A percentile compares a stretch with the other conserved stretches of the same genome.
Evolutionary conservation across 352 stramenopile genomes (phyloP).

Genomic region (Globisporangium cederbergense): DNA sequence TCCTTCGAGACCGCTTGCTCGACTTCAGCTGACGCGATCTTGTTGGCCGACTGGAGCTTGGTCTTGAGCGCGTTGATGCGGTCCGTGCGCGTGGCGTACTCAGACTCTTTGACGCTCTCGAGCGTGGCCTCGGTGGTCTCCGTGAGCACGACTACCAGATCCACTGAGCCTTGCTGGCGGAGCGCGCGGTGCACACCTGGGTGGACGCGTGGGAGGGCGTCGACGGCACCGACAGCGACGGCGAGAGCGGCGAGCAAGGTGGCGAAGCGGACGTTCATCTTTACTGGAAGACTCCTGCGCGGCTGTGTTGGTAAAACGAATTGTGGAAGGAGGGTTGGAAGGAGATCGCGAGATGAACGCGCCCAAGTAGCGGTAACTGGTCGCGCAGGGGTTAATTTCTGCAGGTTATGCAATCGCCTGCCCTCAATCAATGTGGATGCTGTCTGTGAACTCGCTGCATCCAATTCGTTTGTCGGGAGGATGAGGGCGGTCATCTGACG

Average conservation of each 20-base stretch:
- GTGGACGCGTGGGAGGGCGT: background rate
- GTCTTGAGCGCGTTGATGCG: background rate
- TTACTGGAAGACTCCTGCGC: background rate
- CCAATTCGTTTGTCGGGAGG: too few species aligned
- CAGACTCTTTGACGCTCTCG: background rate
- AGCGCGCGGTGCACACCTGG: background rate
- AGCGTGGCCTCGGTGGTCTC: background rate
- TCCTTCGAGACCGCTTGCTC: background rate
- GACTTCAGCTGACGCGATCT: background rate
- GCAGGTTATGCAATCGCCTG: too few species aligned
- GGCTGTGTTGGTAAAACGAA: background rate
- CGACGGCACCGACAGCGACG: background rate
- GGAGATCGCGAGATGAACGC: too few species aligned
- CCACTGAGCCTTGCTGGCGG: background rate
- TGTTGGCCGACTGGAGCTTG: background rate
- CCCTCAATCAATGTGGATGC: too few species aligned
- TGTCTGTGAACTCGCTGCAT: too few species aligned
- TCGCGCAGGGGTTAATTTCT: background rate
- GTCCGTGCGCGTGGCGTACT: background rate
- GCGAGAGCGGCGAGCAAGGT: background rate
- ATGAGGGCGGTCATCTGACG: background rate
- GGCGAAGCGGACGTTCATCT: constrained; percentile 6
- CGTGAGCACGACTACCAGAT: background rate
- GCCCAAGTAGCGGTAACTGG: background rate
- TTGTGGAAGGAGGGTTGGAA: background rate